These are phyloP conservation scores for Mrakia blollopis DNA, from an alignment of 768 basidiomycete genomes.

Conservation along the genomic window DNA sequence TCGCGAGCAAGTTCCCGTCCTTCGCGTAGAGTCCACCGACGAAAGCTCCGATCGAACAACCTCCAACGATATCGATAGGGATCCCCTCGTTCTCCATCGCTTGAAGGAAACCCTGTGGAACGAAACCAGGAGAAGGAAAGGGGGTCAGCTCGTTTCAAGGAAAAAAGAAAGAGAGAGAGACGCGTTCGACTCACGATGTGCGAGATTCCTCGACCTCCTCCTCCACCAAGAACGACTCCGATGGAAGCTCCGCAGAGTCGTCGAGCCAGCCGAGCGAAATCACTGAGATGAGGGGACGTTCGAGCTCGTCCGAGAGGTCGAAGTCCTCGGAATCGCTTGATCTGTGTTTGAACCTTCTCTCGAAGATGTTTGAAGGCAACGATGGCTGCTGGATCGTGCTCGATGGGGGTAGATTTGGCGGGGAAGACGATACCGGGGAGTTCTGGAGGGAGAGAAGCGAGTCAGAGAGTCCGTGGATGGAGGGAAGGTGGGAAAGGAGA, in stretches of 20 bases:
- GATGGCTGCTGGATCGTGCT: slow-evolving; percentile 81
- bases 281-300: slow-evolving; percentile 74
- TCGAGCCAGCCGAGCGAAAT: slow-evolving; percentile 86
- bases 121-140: neutral
- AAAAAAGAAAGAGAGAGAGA: neutral
- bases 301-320: slow-evolving; percentile 61
- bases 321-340: slow-evolving; percentile 75
- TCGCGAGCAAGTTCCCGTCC: slow-evolving; percentile 61
- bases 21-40: slow-evolving; percentile 85
- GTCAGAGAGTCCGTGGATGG: neutral
- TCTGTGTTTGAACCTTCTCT: slow-evolving; percentile 80
- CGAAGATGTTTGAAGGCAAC: slow-evolving; percentile 85
- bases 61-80: slow-evolving; percentile 89
- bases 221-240: slow-evolving; percentile 90
- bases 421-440: slow-evolving; percentile 61
- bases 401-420: slow-evolving; percentile 53
- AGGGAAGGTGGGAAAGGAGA: slow-evolving; percentile 56
- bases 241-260: slow-evolving; percentile 88
- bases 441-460: slow-evolving; percentile 23
- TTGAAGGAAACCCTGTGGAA: slow-evolving; percentile 72
- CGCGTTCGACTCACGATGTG: slow-evolving; percentile 53
- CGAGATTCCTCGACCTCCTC: slow-evolving; percentile 86
- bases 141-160: neutral
- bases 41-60: slow-evolving; percentile 40
- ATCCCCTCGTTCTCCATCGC: slow-evolving; percentile 87